Percentiles rank a stretch among this genome's conserved stretches.
Conservation (phyloP, 2,329 filamentous ascomycete genomes). For the Aaosphaeria pasadenensis region DNA sequence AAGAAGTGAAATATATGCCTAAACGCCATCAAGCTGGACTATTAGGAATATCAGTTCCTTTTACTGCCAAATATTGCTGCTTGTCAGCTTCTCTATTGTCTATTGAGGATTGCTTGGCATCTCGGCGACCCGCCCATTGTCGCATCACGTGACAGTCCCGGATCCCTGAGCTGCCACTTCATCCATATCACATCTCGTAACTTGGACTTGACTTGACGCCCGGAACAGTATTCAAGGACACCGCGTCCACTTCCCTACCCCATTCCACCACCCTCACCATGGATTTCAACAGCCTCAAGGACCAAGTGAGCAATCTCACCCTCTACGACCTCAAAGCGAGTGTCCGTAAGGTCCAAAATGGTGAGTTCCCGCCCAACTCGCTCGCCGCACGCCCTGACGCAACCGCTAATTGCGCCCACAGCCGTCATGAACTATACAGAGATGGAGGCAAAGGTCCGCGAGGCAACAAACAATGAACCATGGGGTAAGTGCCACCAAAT, state of each 20-base stretch:
- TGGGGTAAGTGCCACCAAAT: slow-evolving; percentile 64
- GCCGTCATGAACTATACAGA: slow-evolving; percentile 98
- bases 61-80: too few relatives aligned
- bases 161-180: slow-evolving; percentile 15
- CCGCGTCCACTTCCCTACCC: slow-evolving; percentile 1
- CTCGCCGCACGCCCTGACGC: not conserved
- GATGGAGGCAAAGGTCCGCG: slow-evolving; percentile 68
- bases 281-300: slow-evolving; percentile 83
- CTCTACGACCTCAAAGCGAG: slow-evolving; percentile 95
- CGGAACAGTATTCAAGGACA: not conserved
- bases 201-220: too few relatives aligned
- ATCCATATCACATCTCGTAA: not conserved
- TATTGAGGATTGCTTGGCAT: too few relatives aligned
- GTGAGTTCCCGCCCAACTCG: slow-evolving; percentile 48
- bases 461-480: slow-evolving; percentile 98
- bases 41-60: too few relatives aligned
- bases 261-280: slow-evolving; percentile 49
- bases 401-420: slow-evolving; percentile 37
- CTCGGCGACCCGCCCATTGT: too few relatives aligned
- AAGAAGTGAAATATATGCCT: too few relatives aligned
- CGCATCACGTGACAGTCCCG: too few relatives aligned
- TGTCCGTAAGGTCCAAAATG: slow-evolving; percentile 95
- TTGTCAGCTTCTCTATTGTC: too few relatives aligned
- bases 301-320: slow-evolving; percentile 85
- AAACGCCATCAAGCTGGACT: too few relatives aligned